Base-by-base conservation (phyloP, 305 asterid genomes). In the Plantago rigida region DNA sequence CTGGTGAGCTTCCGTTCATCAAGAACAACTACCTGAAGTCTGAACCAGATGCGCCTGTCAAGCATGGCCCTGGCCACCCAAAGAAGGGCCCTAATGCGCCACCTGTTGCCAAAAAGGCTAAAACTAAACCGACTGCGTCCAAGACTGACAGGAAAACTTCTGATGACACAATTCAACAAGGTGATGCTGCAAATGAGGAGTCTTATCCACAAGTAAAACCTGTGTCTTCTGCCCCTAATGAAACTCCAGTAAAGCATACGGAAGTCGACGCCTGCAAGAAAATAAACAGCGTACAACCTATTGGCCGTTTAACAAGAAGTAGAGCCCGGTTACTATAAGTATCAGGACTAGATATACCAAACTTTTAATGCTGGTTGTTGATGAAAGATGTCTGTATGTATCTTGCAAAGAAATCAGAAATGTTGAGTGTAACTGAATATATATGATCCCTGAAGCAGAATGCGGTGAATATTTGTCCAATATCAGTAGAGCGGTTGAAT, bases 51-150 rank as follows among this genome's bases (percentile, higher is more conserved):
- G 82, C 75, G 6, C 88, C 83, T 3, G 67, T 70, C n/a, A n/a
- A n/a, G n/a, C n/a, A n/a, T 0, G 81, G 82, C 71, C 89, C 95
- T 0, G 94, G 94, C 10, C 78, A 94, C 47, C 96, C 96, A 0
- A 83, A 79, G 62, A 89, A 84, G 77, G 91, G 84, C 59, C 86
- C 94, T 3, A 81, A 80, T 52, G 86, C 84, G 0, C 81, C 83
- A 4, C 79, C 97, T 8, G 80, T 77, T 5, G 72, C 84, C 1
- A 89, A 86, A 85, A 89, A 89, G 66, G 51, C 75, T 3, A 86
- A 89, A 67, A 76, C 26, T 3, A 79, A 86, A 1, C 70, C 78
- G 1, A 65, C 65, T 12, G 75, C 74, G 48, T 73, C 81, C 29
- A 72, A 3, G 36, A 5, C 36, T 31, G 5, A 31, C 36, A 31